Evolutionary conservation across 768 basidiomycete genomes (phyloP), one percentile per base, ranked within the genome.

Genomic region (Psilocybe azurescens): DNA sequence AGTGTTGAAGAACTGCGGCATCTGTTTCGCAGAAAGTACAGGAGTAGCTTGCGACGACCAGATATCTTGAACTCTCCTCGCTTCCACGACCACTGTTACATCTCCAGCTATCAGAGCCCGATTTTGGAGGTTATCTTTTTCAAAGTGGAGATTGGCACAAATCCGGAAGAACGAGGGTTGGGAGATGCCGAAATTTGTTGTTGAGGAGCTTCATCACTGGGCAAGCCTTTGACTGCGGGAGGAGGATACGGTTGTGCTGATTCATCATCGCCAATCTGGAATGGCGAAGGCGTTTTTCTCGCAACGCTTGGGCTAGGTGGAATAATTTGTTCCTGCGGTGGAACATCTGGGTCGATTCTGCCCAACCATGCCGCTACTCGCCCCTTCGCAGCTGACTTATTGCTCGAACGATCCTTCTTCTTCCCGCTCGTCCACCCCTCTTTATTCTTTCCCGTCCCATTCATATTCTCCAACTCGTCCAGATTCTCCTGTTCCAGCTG

Each of bases 291-390:
- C 6, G 53, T 16, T 20, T 51, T 61, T 18, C 64, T 65, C 20
- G 68, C 58, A 18, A 75, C 74, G 63, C 74, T 77, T 9, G 78
- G 75, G 60, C 77, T 80, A 1, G 81, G 78, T 33, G 81, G 76
- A 44, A 78, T 75, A 28, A 77, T 72, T 36, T 88, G 83, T 58
- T 81, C 74, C 54, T 82, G 82, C 5, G 84, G 85, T 1, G 86
- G 85, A 3, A 75, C 78, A 46, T 82, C 83, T 3, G 83, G 79
- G 55, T 88, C 88, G 52, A 93, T 86, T 8, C 76, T 80, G 30
- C 88, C 91, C 61, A 94, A 67, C 91, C 91, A 94, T 7, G 88
- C 90, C 8, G 91, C 81, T n/a, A 94, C 87, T 24, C 89, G 78
- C 6, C 90, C 90, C 62, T 89, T 89, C 9, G 86, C 86, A 57